Percentiles rank a stretch among this genome's conserved stretches.
These are phyloP conservation scores for Vitis rupestris DNA, from an alignment of 164 flowering plant genomes.

Conservation along the genomic window DNA sequence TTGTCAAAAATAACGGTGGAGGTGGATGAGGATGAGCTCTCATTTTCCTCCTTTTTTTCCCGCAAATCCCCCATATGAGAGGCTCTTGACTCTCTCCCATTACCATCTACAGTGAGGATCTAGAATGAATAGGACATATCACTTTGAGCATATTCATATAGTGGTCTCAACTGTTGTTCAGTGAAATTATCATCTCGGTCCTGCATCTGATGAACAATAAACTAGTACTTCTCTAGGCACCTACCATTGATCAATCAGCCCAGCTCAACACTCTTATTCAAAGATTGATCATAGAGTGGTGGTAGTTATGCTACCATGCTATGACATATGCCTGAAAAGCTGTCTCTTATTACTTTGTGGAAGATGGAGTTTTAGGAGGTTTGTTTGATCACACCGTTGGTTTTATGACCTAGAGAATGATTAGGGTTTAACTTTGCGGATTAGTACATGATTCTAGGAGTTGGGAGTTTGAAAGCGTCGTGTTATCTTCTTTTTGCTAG, in stretches of 20 bases:
- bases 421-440: conserved; percentile 2
- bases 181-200: background rate
- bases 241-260: background rate
- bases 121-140: conserved; percentile 22
- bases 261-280: background rate
- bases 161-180: conserved; percentile 2
- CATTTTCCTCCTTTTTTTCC: background rate
- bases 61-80: background rate
- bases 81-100: background rate
- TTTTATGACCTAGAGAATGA: conserved; percentile 11
- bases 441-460: conserved; percentile 17
- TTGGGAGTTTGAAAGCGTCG: conserved; percentile 14
- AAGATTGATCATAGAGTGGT: too few species aligned
- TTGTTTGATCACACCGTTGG: conserved; percentile 8
- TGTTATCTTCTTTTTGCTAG: conserved; percentile 22
- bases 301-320: too few species aligned
- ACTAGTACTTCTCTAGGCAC: background rate
- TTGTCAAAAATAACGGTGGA: background rate
- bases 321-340: too few species aligned
- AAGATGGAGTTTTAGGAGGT: conserved; percentile 2
- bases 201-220: background rate
- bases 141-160: conserved; percentile 7
- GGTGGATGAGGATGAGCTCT: background rate
- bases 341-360: background rate
- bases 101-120: conserved; percentile 11